phyloP scores from a whole-genome alignment of 2,329 filamentous ascomycete genomes.

The Cladophialophora exuberans region DNA sequence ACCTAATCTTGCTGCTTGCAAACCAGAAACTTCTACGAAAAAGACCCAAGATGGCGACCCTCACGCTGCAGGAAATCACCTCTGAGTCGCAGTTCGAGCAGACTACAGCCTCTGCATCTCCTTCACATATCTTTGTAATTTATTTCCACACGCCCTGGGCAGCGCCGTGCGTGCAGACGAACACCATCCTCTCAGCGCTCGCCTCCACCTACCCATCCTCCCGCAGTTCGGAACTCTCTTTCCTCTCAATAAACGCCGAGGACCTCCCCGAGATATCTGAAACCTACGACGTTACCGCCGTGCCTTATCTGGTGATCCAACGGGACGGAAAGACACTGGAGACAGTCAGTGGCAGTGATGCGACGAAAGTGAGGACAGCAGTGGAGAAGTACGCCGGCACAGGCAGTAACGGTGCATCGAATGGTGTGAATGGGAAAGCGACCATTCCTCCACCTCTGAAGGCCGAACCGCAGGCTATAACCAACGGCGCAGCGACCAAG shows the following conservation, averaged over 20 bases:
- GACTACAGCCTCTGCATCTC: slow-evolving; percentile 66
- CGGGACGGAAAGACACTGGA: slow-evolving; percentile 76
- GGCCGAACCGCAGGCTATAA: slow-evolving; percentile 39
- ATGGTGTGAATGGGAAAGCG: slow-evolving; percentile 37
- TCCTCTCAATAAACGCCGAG: slow-evolving; percentile 92
- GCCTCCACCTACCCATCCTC: slow-evolving; percentile 77
- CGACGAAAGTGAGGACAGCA: slow-evolving; percentile 77
- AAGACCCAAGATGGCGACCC: slow-evolving; percentile 64
- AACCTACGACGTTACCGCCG: slow-evolving; percentile 89
- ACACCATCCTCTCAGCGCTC: slow-evolving; percentile 79
- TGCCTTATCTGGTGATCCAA: slow-evolving; percentile 86
- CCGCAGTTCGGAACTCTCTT: slow-evolving; percentile 66
- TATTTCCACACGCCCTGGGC: slow-evolving; percentile 98
- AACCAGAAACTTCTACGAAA: background rate
- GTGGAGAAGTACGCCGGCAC: slow-evolving; percentile 79
- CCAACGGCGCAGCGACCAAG: slow-evolving; percentile 32
- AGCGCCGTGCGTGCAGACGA: slow-evolving; percentile 93
- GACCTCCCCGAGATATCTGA: slow-evolving; percentile 91
- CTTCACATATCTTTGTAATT: slow-evolving; percentile 75
- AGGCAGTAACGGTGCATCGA: slow-evolving; percentile 33
- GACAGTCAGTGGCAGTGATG: slow-evolving; percentile 87
- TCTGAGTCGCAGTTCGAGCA: slow-evolving; percentile 73
- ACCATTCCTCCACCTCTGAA: slow-evolving; percentile 46
- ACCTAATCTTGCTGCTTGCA: background rate
- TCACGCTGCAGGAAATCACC: slow-evolving; percentile 77